Evolutionary conservation across 2,329 filamentous ascomycete genomes (phyloP).

Genomic region (Epichloe sp.): DNA sequence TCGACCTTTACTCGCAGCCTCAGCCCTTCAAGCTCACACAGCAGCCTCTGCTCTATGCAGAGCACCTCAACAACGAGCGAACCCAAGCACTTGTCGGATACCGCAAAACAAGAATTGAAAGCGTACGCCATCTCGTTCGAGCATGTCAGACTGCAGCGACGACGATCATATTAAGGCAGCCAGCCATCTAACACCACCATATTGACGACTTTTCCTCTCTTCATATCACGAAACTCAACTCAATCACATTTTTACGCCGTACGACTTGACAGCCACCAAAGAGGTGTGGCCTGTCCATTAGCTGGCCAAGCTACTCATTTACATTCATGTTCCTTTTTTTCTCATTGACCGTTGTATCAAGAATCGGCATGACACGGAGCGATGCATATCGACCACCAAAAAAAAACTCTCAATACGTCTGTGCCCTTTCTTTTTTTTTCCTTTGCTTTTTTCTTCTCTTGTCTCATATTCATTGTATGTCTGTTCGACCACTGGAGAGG

Average conservation of each 20-base stretch:
- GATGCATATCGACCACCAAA: conserved; percentile 32
- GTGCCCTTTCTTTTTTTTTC: conserved; percentile 10
- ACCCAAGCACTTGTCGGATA: conserved; percentile 51
- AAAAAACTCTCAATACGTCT: neutral
- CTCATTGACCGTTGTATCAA: conserved; percentile 27
- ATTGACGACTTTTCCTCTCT: neutral
- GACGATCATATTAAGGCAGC: conserved; percentile 37
- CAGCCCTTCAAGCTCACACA: conserved; percentile 67
- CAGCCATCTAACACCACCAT: neutral
- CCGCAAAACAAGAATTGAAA: conserved; percentile 65
- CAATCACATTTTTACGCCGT: conserved; percentile 7
- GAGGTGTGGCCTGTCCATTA: neutral
- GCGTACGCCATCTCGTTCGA: conserved; percentile 86
- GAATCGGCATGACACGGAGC: conserved; percentile 34
- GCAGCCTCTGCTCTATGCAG: conserved; percentile 68
- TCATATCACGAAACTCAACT: neutral
- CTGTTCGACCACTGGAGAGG: conserved; percentile 11
- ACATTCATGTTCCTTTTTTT: conserved; percentile 8
- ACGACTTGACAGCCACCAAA: conserved; percentile 4
- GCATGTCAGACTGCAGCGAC: conserved; percentile 51
- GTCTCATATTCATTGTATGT: conserved; percentile 8
- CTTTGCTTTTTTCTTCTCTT: conserved; percentile 10
- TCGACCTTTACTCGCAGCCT: conserved; percentile 27
- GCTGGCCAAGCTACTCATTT: neutral
- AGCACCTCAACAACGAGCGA: conserved; percentile 45